phyloP scores from a whole-genome alignment of 2,329 filamentous ascomycete genomes.

The Geosmithia morbida region DNA sequence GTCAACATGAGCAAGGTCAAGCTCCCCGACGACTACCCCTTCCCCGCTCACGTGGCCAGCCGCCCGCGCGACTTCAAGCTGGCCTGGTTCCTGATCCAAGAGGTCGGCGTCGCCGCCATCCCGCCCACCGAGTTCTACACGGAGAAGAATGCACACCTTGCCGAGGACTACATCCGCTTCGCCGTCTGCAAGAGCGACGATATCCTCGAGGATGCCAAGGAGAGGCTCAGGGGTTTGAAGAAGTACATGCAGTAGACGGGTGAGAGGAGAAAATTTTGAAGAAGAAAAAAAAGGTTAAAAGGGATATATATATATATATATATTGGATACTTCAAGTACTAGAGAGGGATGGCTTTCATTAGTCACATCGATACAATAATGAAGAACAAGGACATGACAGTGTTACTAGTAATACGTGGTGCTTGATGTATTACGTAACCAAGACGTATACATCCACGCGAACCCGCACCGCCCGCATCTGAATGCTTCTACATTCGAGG shows the following conservation, averaged over 20 bases:
- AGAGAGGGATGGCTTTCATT: too few species aligned
- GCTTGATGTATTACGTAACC: too few species aligned
- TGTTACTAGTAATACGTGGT: too few species aligned
- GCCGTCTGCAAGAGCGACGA: conserved; percentile 93
- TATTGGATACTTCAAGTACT: too few species aligned
- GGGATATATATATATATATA: background rate
- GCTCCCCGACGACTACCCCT: conserved; percentile 70
- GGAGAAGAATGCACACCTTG: conserved; percentile 65
- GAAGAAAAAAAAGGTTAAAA: background rate
- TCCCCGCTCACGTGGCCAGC: conserved; percentile 75
- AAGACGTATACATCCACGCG: too few species aligned
- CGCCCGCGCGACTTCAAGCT: conserved; percentile 89
- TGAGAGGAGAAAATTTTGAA: background rate
- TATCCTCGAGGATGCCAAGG: conserved; percentile 66
- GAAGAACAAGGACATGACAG: too few species aligned
- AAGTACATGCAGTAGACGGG: conserved; percentile 42
- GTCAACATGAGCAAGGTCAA: conserved; percentile 85
- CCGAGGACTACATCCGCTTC: conserved; percentile 87
- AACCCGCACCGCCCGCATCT: too few species aligned
- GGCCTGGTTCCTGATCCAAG: conserved; percentile 91
- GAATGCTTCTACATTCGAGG: too few species aligned
- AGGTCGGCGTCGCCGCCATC: conserved; percentile 89
- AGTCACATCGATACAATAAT: too few species aligned
- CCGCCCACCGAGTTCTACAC: conserved; percentile 97
- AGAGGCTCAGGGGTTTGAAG: conserved; percentile 57